Base-by-base conservation (phyloP, 2,329 filamentous ascomycete genomes). In the Microdochium paspali region DNA sequence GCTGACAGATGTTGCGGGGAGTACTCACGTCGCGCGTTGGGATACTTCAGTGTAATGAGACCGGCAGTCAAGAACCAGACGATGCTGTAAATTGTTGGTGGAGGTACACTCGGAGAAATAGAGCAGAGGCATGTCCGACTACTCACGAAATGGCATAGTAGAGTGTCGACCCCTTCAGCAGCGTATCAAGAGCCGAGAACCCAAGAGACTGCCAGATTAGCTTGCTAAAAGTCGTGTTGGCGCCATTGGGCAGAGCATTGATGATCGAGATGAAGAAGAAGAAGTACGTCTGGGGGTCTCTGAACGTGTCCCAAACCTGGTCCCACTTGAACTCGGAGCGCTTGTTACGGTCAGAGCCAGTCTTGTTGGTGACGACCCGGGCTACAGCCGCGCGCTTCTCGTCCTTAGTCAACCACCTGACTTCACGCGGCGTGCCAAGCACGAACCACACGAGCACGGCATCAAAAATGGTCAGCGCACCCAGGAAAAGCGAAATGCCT, bases 251-350 rank as follows among this genome's bases (percentile, higher is more conserved):
- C 3, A 65, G 46, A 1, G 59, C 54, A 47, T 62, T 64, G 23
- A 65, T 51, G 43, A 64, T 61, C 4, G 59, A 60, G 5, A 61
- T 54, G 48, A 64, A 60, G 51, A 66, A 65, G 50, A 64, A 61
- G 50, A 65, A 64, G 44, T 64, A 62, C 0, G 56, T 62, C 45
- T 63, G 61, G 2, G 60, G 59, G 26, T 63, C 58, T 39, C 54
- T 57, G 49, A 62, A 62, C 1, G 59, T 55, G 25, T 44, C 45
- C 49, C 49, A 53, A 20, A 59, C 57, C 46, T 63, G 58, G 2
- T 60, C 56, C 57, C 57, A 58, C 40, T 56, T 58, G 40, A 58
- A 60, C 48, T 58, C 52, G 13, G 53, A 50, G n/a, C 55, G 49
- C 47, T 61, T 55, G 25, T 60, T 47, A 1, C 52, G 49, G 23